Percentiles rank a stretch among this genome's conserved stretches.
Conservation (phyloP, 345 rosid species). For the Eucalyptus marginata region DNA sequence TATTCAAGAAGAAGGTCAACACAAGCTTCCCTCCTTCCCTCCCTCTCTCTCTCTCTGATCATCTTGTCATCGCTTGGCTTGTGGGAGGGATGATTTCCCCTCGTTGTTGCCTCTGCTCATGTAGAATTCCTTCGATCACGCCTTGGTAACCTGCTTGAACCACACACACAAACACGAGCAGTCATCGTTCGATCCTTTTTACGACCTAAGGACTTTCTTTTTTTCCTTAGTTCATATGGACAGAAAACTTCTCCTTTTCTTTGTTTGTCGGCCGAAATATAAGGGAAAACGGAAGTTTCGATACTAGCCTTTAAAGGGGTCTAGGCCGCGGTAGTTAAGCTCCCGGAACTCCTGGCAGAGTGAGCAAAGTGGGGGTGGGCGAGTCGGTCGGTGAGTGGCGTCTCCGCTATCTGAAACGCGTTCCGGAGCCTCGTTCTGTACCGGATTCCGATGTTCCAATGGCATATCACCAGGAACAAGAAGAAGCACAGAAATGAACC, state of each 20-base stretch:
- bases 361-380: not conserved
- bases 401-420: not conserved
- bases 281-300: too few relatives aligned
- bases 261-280: too few relatives aligned
- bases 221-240: not conserved
- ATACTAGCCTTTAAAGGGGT: not conserved
- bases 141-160: not conserved
- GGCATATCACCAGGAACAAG: not conserved
- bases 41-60: not conserved
- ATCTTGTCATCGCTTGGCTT: not conserved
- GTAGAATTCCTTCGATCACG: not conserved
- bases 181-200: not conserved
- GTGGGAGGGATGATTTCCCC: not conserved
- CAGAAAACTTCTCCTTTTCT: not conserved
- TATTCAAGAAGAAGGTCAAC: not conserved
- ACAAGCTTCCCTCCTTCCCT: not conserved
- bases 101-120: not conserved
- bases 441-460: not conserved
- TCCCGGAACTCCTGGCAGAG: slow-evolving; percentile 3
- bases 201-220: not conserved
- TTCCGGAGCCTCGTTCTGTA: not conserved
- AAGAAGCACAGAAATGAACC: not conserved
- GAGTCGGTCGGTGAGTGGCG: not conserved
- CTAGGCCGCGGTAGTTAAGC: not conserved
- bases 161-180: not conserved